A percentile compares a stretch with the other conserved stretches of the same genome.
Evolutionary conservation across 768 basidiomycete species (phyloP).

Genomic region (Suillus variegatus): DNA sequence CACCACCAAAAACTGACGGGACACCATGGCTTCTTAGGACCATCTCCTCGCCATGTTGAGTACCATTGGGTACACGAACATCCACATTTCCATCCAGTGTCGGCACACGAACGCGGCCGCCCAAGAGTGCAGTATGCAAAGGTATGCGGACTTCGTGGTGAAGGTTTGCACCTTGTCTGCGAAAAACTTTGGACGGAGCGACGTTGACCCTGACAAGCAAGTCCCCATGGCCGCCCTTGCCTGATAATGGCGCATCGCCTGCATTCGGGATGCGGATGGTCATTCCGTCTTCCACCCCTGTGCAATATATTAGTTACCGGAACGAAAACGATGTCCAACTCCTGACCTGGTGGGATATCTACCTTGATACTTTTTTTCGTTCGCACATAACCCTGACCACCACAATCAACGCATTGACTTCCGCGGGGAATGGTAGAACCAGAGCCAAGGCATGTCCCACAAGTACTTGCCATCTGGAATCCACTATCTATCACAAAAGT

Average conservation of each 20-base stretch:
- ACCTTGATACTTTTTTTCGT: constrained; percentile 76
- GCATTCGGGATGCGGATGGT: constrained; percentile 75
- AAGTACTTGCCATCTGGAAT: constrained; percentile 96
- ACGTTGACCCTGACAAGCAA: constrained; percentile 87
- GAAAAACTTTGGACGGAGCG: constrained; percentile 78
- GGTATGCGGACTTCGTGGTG: constrained; percentile 91
- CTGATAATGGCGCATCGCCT: constrained; percentile 83
- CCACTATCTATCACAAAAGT: constrained; percentile 91
- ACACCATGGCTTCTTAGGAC: constrained; percentile 89
- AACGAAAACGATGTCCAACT: constrained; percentile 3
- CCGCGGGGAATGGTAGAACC: constrained; percentile 80
- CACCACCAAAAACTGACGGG: constrained; percentile 53
- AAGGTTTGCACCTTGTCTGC: constrained; percentile 88
- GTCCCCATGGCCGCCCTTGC: constrained; percentile 80
- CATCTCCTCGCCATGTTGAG: constrained; percentile 97
- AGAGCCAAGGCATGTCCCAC: constrained; percentile 76
- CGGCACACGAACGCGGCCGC: constrained; percentile 88
- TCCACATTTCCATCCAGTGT: constrained; percentile 96
- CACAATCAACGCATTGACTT: constrained; percentile 77
- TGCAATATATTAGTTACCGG: constrained; percentile 9
- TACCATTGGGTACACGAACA: constrained; percentile 87
- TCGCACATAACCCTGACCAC: constrained; percentile 87
- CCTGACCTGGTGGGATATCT: constrained; percentile 82
- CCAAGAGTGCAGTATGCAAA: constrained; percentile 88
- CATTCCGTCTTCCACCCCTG: constrained; percentile 96